A percentile compares a stretch with the other conserved stretches of the same genome.
phyloP scores from a whole-genome alignment of 2,329 filamentous ascomycete species.

The Gnomoniopsis smithogilvyi region DNA sequence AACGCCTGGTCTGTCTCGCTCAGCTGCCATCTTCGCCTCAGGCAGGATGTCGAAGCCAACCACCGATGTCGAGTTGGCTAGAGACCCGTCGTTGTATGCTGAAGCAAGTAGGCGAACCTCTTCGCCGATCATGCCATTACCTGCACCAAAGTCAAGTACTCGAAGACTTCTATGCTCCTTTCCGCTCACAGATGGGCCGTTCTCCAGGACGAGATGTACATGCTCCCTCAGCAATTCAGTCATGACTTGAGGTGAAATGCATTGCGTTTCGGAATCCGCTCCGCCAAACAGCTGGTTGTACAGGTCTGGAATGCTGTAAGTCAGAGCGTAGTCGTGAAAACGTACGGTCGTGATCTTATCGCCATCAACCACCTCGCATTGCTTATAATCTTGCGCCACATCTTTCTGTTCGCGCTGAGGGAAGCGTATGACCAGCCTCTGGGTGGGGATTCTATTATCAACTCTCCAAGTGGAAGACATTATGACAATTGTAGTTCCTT shows the following conservation, averaged over 20 bases:
- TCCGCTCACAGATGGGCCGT: no score
- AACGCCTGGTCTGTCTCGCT: not conserved
- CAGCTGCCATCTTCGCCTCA: not conserved
- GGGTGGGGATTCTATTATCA: no score
- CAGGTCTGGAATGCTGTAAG: constrained; percentile 4
- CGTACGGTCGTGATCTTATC: constrained; percentile 1
- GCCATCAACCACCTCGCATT: constrained; percentile 4
- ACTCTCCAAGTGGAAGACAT: no score
- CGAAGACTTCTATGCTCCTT: not conserved
- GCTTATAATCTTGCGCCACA: constrained; percentile 1
- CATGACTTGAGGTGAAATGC: constrained; percentile 2
- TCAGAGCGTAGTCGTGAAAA: constrained; percentile 12
- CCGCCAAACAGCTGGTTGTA: constrained; percentile 11
- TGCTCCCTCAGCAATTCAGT: constrained; percentile 1
- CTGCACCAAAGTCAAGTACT: constrained; percentile 1
- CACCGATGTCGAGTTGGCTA: not conserved
- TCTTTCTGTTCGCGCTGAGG: not conserved
- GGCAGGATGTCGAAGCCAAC: constrained; percentile 6
- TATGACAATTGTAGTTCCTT: no score
- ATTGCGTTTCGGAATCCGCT: not conserved
- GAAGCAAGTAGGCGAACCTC: not conserved
- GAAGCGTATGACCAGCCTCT: not conserved
- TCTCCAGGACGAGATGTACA: not conserved
- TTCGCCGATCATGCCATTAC: constrained; percentile 2
- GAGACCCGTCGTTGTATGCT: not conserved